A percentile compares a stretch with the other conserved stretches of the same genome.
Evolutionary conservation across 108 stramenopile species (phyloP).

Genomic region (Parietichytrium sp.): DNA sequence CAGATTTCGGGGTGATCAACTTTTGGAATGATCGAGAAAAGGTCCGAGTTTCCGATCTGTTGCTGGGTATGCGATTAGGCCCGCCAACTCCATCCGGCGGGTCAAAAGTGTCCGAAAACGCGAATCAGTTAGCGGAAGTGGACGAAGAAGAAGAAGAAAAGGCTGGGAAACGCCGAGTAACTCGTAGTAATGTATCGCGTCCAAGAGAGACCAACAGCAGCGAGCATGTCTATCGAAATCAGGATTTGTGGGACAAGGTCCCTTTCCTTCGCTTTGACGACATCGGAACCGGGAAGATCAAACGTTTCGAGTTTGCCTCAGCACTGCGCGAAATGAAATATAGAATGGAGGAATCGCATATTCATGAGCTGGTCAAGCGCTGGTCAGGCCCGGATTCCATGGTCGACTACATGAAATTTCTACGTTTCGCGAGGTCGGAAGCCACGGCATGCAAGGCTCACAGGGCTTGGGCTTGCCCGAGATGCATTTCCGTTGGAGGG

Average conservation of each 20-base stretch:
- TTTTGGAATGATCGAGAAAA: conserved; percentile 23
- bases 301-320: background rate
- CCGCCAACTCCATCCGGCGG: background rate
- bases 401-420: background rate
- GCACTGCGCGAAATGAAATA: conserved; percentile 24
- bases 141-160: too few species aligned
- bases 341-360: background rate
- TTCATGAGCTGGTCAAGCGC: background rate
- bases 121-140: too few species aligned
- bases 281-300: background rate
- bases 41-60: background rate
- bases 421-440: conserved; percentile 6
- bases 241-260: conserved; percentile 25
- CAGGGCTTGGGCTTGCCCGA: conserved; percentile 16
- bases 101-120: too few species aligned
- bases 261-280: background rate
- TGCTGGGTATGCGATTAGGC: conserved; percentile 13
- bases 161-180: too few species aligned
- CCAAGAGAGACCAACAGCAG: too few species aligned
- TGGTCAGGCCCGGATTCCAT: background rate
- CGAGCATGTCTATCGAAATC: too few species aligned
- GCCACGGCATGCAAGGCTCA: background rate
- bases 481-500: background rate
- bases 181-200: too few species aligned
- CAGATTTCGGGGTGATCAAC: background rate